Conservation (phyloP, 2,329 filamentous ascomycete species). For the Mollisia scopiformis region DNA sequence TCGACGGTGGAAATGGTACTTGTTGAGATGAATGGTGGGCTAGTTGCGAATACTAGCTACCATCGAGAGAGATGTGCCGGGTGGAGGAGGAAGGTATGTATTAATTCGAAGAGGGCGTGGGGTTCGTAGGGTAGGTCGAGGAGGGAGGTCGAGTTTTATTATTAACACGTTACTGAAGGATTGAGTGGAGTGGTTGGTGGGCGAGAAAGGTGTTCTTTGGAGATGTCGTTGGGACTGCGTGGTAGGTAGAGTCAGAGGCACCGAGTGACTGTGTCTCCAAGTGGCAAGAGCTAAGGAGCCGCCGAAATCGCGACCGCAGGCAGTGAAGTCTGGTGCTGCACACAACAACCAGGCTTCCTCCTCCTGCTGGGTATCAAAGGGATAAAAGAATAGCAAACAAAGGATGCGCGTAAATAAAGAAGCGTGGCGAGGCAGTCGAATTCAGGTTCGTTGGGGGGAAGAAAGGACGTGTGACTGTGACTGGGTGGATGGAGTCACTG, state of each 20-base stretch:
- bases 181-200: slow-evolving; percentile 33
- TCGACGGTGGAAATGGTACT: slow-evolving; percentile 35
- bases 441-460: too few species aligned
- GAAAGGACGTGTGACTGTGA: too few species aligned
- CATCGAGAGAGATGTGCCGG: slow-evolving; percentile 27
- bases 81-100: slow-evolving; percentile 10
- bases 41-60: slow-evolving; percentile 33
- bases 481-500: slow-evolving; percentile 21
- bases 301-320: slow-evolving; percentile 22
- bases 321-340: slow-evolving; percentile 10
- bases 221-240: slow-evolving; percentile 22
- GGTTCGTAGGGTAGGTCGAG: slow-evolving; percentile 15
- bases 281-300: slow-evolving; percentile 29
- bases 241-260: slow-evolving; percentile 19
- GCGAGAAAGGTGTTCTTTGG: slow-evolving; percentile 27
- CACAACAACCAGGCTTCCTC: slow-evolving; percentile 22
- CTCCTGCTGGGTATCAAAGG: slow-evolving; percentile 30
- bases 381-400: slow-evolving; percentile 28
- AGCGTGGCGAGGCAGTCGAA: slow-evolving; percentile 17
- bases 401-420: slow-evolving; percentile 19
- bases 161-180: slow-evolving; percentile 29
- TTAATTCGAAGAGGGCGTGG: slow-evolving; percentile 4
- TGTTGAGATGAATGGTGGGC: slow-evolving; percentile 35
- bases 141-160: slow-evolving; percentile 21
- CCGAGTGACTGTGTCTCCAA: slow-evolving; percentile 21